phyloP scores from a whole-genome alignment of 1,284 basidiomycete species.

The Microbotryum silenes-acaulis region DNA sequence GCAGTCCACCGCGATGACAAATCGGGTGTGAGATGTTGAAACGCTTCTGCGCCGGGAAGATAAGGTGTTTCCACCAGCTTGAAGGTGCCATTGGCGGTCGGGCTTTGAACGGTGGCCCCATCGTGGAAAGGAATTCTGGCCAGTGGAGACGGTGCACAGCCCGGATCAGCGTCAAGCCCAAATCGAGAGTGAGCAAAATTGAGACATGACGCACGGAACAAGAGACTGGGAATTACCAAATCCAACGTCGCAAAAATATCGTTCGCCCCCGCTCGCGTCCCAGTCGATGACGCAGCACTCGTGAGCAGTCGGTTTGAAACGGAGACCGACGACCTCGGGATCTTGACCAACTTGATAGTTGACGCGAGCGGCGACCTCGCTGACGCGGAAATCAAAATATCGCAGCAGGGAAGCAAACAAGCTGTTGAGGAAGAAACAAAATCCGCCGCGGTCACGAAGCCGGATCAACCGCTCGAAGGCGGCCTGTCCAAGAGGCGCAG shows the following conservation, averaged over 20 bases:
- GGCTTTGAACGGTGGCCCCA: too few species aligned
- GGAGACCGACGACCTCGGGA: constrained; percentile 5
- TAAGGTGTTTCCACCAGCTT: too few species aligned
- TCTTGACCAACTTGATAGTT: constrained; percentile 10
- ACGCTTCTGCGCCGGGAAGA: too few species aligned
- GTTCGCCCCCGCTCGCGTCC: neutral
- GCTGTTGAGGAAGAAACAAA: constrained; percentile 21
- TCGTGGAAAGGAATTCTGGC: too few species aligned
- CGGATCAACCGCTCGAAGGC: constrained; percentile 14
- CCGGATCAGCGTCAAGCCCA: too few species aligned
- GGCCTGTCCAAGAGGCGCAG: constrained; percentile 1
- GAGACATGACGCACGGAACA: neutral
- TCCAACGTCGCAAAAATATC: neutral
- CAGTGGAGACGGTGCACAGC: too few species aligned
- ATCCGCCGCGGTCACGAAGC: constrained; percentile 14
- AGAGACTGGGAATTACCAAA: neutral
- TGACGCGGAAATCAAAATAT: constrained; percentile 12
- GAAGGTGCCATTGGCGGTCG: too few species aligned
- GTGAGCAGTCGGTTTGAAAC: constrained; percentile 17
- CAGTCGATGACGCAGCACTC: neutral
- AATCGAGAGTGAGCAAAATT: too few species aligned
- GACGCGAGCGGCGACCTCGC: constrained; percentile 14
- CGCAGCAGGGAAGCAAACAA: constrained; percentile 12
- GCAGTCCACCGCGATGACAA: too few species aligned
- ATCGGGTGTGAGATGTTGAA: too few species aligned